Percentiles rank a stretch among this genome's conserved stretches.
Conservation (phyloP, 2,329 filamentous ascomycete genomes). For the Pyrenophora seminiperda region DNA sequence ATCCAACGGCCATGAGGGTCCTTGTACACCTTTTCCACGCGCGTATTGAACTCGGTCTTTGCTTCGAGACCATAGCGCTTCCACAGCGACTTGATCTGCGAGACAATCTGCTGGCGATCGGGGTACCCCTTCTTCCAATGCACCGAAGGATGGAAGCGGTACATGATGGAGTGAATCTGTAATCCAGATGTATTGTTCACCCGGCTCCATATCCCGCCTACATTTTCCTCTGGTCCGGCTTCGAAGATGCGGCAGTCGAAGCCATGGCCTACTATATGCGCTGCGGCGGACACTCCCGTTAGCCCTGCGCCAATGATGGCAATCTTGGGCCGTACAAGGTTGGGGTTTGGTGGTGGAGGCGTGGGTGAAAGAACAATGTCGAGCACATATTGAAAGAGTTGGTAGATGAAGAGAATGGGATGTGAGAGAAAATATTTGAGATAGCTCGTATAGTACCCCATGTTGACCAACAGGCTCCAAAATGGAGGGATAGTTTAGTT, state of each 20-base stretch:
- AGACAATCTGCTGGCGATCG: conserved; percentile 73
- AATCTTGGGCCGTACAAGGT: conserved; percentile 64
- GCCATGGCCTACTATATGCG: conserved; percentile 83
- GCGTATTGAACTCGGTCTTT: conserved; percentile 73
- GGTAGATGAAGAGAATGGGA: conserved; percentile 65
- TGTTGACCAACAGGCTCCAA: conserved; percentile 5
- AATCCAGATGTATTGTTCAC: conserved; percentile 83
- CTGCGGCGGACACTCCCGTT: conserved; percentile 76
- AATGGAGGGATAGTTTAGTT: not conserved
- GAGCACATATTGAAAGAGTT: conserved; percentile 68
- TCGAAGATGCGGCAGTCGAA: conserved; percentile 84
- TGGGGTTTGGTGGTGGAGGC: conserved; percentile 65
- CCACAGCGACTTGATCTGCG: conserved; percentile 74
- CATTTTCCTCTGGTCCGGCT: conserved; percentile 64
- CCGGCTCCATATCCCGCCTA: conserved; percentile 82
- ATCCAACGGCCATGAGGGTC: conserved; percentile 74
- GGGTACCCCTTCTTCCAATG: conserved; percentile 79
- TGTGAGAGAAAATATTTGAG: conserved; percentile 42
- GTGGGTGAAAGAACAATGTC: conserved; percentile 70
- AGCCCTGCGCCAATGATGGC: conserved; percentile 59
- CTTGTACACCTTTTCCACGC: conserved; percentile 71
- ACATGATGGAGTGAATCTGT: conserved; percentile 86
- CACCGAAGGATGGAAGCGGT: conserved; percentile 82
- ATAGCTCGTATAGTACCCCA: conserved; percentile 25
- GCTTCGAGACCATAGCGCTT: conserved; percentile 72